Evolutionary conservation across 2,329 filamentous ascomycete genomes (phyloP).

Genomic region (Cytospora leucostoma): DNA sequence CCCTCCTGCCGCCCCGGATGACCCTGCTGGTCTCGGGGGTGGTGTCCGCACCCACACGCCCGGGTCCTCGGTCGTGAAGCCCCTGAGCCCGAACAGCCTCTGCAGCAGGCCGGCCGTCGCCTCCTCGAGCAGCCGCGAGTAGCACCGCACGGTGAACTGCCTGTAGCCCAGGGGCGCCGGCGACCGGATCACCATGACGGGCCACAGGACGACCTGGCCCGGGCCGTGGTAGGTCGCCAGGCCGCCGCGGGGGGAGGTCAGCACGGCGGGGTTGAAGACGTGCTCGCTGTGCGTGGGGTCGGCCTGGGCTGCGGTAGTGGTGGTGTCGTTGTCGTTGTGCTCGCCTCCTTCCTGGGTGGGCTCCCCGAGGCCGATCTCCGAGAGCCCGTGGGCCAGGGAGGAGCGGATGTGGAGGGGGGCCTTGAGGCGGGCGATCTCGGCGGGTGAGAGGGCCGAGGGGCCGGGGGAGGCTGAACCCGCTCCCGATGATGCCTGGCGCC

Average conservation of each 20-base stretch:
- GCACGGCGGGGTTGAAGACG: conserved; percentile 58
- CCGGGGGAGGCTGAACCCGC: background rate
- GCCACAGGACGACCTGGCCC: conserved; percentile 90
- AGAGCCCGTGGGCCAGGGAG: conserved; percentile 25
- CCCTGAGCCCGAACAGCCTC: conserved; percentile 58
- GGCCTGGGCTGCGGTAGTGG: too few relatives aligned
- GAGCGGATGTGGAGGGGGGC: conserved; percentile 41
- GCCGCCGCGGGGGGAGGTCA: conserved; percentile 77
- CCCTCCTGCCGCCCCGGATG: conserved; percentile 25
- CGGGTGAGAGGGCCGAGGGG: conserved; percentile 43
- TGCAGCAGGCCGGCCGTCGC: conserved; percentile 68
- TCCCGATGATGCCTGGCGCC: conserved; percentile 61
- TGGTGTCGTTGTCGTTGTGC: conserved; percentile 29
- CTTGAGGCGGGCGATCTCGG: conserved; percentile 48
- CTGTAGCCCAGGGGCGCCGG: conserved; percentile 32
- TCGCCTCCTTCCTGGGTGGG: conserved; percentile 24
- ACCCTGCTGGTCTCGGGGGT: conserved; percentile 31
- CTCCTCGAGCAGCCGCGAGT: conserved; percentile 77
- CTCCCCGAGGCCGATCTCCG: background rate
- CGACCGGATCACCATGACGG: conserved; percentile 77
- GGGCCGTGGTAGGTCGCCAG: conserved; percentile 95
- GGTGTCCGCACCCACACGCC: conserved; percentile 72
- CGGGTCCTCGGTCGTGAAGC: conserved; percentile 70
- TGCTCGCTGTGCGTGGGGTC: conserved; percentile 35
- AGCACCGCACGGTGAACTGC: conserved; percentile 72